phyloP scores from a whole-genome alignment of 768 basidiomycete genomes.

The Amanita brunnescens region DNA sequence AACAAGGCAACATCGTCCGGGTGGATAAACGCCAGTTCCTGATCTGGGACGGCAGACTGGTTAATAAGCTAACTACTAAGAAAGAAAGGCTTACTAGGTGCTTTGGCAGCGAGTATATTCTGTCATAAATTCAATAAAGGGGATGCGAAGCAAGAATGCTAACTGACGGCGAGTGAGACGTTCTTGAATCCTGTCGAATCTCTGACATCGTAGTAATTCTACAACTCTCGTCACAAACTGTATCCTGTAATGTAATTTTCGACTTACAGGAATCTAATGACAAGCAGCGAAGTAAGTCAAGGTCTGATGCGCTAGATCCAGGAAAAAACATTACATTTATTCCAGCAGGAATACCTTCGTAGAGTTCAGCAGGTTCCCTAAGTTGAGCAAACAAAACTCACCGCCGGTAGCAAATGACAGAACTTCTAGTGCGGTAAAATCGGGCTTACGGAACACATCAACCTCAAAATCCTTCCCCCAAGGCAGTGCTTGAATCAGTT shows the following conservation, averaged over 20 bases:
- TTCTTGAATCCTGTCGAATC: constrained; percentile 85
- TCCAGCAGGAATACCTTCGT: constrained; percentile 71
- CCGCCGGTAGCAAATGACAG: constrained; percentile 80
- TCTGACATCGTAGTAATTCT: constrained; percentile 81
- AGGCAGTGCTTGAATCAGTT: constrained; percentile 72
- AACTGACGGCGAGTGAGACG: constrained; percentile 66
- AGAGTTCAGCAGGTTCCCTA: constrained; percentile 3
- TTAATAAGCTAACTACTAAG: neutral
- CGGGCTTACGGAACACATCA: constrained; percentile 77
- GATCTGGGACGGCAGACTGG: constrained; percentile 33
- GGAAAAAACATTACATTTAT: constrained; percentile 52
- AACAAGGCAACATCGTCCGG: constrained; percentile 69
- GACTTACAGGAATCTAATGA: constrained; percentile 52
- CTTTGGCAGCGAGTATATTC: constrained; percentile 85
- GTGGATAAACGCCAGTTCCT: constrained; percentile 76
- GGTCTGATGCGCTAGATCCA: neutral
- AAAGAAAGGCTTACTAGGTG: constrained; percentile 46
- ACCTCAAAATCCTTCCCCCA: constrained; percentile 68
- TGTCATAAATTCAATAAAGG: constrained; percentile 16
- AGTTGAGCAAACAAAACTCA: constrained; percentile 19
- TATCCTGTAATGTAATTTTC: neutral
- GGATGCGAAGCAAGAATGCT: neutral
- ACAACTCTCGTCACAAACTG: neutral
- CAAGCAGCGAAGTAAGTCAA: neutral
- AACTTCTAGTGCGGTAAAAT: constrained; percentile 81